Percentiles rank a stretch among this genome's conserved stretches.
phyloP scores from a whole-genome alignment of 2,329 filamentous ascomycete genomes.

The Sclerotinia spermophila region DNA sequence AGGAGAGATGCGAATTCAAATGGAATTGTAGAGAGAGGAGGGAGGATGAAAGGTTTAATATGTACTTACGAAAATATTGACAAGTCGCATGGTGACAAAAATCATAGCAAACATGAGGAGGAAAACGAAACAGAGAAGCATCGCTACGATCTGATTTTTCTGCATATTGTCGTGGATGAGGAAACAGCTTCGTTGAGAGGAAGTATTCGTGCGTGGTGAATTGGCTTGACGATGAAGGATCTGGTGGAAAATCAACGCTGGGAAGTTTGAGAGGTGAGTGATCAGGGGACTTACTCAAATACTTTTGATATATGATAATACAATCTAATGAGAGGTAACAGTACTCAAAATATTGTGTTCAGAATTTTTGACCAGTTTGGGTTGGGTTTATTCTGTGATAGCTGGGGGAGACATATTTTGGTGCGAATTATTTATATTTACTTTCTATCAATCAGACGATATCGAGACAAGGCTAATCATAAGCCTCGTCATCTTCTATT shows the following conservation, averaged over 20 bases:
- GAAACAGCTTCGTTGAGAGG: not conserved
- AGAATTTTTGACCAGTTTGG: not conserved
- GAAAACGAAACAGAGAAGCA: constrained; percentile 9
- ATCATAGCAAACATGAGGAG: constrained; percentile 11
- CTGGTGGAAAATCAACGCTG: not conserved
- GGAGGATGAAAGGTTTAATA: not conserved
- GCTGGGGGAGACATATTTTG: not conserved
- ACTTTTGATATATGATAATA: not conserved
- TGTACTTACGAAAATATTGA: constrained; percentile 9
- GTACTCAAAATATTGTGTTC: not conserved
- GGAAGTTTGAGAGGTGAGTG: not conserved
- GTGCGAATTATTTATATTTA: not conserved
- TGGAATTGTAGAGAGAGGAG: too few relatives aligned
- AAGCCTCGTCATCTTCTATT: constrained; percentile 3
- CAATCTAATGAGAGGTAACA: not conserved
- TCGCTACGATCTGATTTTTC: constrained; percentile 1
- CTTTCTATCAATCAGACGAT: not conserved
- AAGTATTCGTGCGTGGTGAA: not conserved
- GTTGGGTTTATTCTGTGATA: not conserved
- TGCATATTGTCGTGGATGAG: constrained; percentile 9
- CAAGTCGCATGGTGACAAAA: constrained; percentile 12
- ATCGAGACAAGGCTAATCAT: not conserved
- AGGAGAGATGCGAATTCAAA: not conserved
- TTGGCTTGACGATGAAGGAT: not conserved
- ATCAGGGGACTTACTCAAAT: not conserved